Percentiles rank a stretch among this genome's conserved stretches.
phyloP scores from a whole-genome alignment of 352 stramenopile genomes.

The Pythium oligandrum region DNA sequence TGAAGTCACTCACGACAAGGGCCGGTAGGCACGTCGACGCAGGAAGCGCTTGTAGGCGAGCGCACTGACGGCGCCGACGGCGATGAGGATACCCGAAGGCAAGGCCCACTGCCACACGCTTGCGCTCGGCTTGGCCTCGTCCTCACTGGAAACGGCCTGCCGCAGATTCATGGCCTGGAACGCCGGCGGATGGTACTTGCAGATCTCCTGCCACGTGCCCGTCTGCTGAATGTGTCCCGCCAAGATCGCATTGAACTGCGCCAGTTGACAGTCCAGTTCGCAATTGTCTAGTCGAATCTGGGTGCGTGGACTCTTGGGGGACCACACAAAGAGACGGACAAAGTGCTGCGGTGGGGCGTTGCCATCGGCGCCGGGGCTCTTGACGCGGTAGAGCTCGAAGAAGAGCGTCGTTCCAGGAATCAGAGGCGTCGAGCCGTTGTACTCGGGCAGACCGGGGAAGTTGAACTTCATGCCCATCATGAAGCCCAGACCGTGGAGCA shows the following conservation, averaged over 20 bases:
- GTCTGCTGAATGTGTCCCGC: slow-evolving; percentile 47
- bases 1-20: slow-evolving; percentile 15
- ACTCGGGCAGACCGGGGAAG: slow-evolving; percentile 51
- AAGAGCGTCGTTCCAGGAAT: slow-evolving; percentile 68
- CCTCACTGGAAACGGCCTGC: neutral
- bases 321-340: slow-evolving; percentile 70
- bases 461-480: slow-evolving; percentile 81
- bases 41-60: slow-evolving; percentile 42
- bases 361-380: slow-evolving; percentile 11
- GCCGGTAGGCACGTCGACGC: slow-evolving; percentile 35
- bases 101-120: slow-evolving; percentile 32
- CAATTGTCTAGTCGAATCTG: slow-evolving; percentile 59
- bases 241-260: slow-evolving; percentile 53
- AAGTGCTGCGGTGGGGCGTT: slow-evolving; percentile 30
- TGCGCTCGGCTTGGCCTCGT: neutral
- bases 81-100: slow-evolving; percentile 29
- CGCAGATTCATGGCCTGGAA: neutral
- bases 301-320: slow-evolving; percentile 42
- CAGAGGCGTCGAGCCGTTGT: slow-evolving; percentile 64
- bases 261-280: slow-evolving; percentile 46
- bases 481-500: slow-evolving; percentile 72
- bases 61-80: slow-evolving; percentile 30
- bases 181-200: slow-evolving; percentile 42
- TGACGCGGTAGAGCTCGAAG: slow-evolving; percentile 60
- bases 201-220: slow-evolving; percentile 69